phyloP scores from a whole-genome alignment of 179 eudicot genomes.

The Nepenthes alata region DNA sequence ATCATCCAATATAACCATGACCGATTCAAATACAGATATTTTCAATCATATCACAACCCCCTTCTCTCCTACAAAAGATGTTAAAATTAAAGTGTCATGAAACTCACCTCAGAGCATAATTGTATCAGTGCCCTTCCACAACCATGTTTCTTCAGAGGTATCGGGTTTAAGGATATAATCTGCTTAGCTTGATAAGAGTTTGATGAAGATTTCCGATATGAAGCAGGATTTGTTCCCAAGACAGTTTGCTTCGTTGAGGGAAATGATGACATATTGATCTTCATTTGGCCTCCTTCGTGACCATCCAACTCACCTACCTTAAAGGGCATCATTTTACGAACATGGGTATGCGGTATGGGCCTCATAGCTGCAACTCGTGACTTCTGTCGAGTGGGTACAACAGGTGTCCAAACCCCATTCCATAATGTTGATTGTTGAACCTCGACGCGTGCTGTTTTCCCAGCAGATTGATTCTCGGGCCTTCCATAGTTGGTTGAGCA shows the following conservation, averaged over 20 bases:
- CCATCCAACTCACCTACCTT: constrained; percentile 37
- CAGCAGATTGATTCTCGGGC: constrained; percentile 12
- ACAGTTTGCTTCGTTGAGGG: constrained; percentile 42
- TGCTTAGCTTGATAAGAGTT: constrained; percentile 65
- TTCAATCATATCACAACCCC: too few relatives aligned
- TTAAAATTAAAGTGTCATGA: too few relatives aligned
- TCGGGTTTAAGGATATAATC: constrained; percentile 75
- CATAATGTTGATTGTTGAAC: constrained; percentile 17
- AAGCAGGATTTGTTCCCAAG: constrained; percentile 22
- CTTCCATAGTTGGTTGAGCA: constrained; percentile 17
- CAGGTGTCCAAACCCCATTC: constrained; percentile 30
- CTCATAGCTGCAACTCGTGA: constrained; percentile 67
- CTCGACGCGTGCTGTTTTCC: constrained; percentile 22
- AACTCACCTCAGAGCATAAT: constrained; percentile 68
- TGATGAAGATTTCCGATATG: constrained; percentile 50
- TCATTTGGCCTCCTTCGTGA: constrained; percentile 45
- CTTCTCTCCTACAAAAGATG: too few relatives aligned
- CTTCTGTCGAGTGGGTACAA: constrained; percentile 31
- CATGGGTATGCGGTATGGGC: constrained; percentile 72
- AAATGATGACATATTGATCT: constrained; percentile 31
- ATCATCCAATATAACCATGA: too few relatives aligned
- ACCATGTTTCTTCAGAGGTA: constrained; percentile 91
- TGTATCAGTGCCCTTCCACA: constrained; percentile 79
- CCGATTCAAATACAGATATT: too few relatives aligned
- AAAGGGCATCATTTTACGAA: constrained; percentile 64